Percentiles rank a stretch among this genome's conserved stretches.
Evolutionary conservation across 495 filamentous ascomycete genomes (phyloP).

Genomic region (Xylaria acuta): DNA sequence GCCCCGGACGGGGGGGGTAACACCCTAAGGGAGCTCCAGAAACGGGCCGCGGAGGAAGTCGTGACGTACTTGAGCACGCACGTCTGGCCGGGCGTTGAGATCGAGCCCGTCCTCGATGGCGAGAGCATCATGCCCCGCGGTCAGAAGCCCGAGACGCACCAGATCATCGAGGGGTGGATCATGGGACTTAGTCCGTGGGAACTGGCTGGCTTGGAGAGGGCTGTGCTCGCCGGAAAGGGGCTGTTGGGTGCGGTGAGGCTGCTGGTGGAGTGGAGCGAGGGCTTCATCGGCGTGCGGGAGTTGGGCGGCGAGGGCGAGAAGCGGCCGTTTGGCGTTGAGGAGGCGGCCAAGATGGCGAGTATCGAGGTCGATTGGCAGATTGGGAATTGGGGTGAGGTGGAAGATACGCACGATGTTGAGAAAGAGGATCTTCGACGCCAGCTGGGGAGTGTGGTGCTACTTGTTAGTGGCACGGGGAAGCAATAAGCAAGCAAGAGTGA

Average conservation of each 20-base stretch:
- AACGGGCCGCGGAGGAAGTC: conserved; percentile 67
- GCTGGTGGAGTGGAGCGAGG: conserved; percentile 87
- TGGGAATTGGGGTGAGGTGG: conserved; percentile 90
- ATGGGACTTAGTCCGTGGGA: conserved; percentile 72
- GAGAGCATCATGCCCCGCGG: conserved; percentile 71
- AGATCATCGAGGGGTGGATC: conserved; percentile 83
- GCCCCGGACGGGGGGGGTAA: conserved; percentile 44
- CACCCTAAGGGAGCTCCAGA: conserved; percentile 75
- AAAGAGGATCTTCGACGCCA: conserved; percentile 89
- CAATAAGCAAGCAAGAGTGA: conserved; percentile 11
- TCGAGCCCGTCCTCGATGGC: conserved; percentile 75
- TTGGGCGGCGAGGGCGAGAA: conserved; percentile 30
- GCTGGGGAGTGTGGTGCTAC: conserved; percentile 81
- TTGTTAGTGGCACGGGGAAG: conserved; percentile 66
- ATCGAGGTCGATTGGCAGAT: conserved; percentile 93
- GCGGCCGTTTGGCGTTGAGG: conserved; percentile 63
- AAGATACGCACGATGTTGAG: conserved; percentile 98
- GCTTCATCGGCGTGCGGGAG: conserved; percentile 52
- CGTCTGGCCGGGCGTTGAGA: conserved; percentile 86
- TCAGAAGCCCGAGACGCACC: conserved; percentile 74
- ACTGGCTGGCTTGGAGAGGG: conserved; percentile 85
- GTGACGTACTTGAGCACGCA: conserved; percentile 70
- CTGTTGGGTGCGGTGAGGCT: conserved; percentile 77
- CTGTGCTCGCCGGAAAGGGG: conserved; percentile 83
- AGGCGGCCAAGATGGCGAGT: conserved; percentile 78